These are phyloP conservation scores for Roridomyces roridus DNA, from an alignment of 768 basidiomycete species.

Conservation along the genomic window DNA sequence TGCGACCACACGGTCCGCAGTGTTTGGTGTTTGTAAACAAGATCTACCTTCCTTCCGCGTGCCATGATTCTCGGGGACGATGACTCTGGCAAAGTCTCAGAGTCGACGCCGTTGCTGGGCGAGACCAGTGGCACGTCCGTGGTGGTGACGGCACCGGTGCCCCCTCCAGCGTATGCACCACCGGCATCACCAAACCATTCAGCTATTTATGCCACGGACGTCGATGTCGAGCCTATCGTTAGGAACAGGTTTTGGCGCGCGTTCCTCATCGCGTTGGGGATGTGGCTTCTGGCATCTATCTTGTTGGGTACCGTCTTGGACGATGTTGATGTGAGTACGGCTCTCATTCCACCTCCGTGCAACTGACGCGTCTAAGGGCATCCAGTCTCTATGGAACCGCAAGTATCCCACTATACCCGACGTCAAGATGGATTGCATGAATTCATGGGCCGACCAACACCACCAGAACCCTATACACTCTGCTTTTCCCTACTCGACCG, in stretches of 20 bases:
- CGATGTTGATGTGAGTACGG: background rate
- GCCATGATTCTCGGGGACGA: conserved; percentile 22
- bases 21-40: too few species aligned
- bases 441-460: conserved; percentile 5
- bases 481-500: conserved; percentile 20
- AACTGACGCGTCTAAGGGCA: conserved; percentile 1
- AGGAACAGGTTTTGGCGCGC: conserved; percentile 13
- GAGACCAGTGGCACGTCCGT: conserved; percentile 8
- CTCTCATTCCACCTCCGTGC: too few species aligned
- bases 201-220: conserved; percentile 2
- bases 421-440: conserved; percentile 3
- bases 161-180: conserved; percentile 20
- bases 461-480: conserved; percentile 4
- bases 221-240: conserved; percentile 4
- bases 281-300: conserved; percentile 14
- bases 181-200: background rate
- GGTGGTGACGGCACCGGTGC: background rate
- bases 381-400: background rate
- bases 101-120: conserved; percentile 15
- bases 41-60: background rate
- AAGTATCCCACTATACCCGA: conserved; percentile 11
- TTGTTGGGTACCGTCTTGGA: conserved; percentile 12
- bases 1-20: too few species aligned
- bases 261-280: conserved; percentile 19
- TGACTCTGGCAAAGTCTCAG: background rate